Evolutionary conservation across 2,329 filamentous ascomycete species (phyloP).

Genomic region (Piedraia hortae): DNA sequence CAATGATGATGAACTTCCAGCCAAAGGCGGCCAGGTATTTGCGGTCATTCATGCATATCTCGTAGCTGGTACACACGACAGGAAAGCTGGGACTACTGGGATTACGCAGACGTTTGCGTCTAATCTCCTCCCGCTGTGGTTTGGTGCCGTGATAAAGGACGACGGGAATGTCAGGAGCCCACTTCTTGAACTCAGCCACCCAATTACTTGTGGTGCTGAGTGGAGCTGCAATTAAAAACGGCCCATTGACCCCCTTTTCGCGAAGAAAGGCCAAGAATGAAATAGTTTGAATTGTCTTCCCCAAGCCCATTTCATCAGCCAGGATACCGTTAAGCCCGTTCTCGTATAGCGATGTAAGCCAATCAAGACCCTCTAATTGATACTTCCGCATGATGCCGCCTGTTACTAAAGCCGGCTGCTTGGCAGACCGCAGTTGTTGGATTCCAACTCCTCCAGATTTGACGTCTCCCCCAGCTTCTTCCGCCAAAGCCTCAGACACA

Average conservation of each 20-base stretch:
- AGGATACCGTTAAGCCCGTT: conserved; percentile 80
- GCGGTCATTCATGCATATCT: conserved; percentile 80
- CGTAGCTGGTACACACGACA: conserved; percentile 80
- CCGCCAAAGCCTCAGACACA: conserved; percentile 28
- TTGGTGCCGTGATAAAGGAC: conserved; percentile 76
- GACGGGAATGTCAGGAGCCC: conserved; percentile 70
- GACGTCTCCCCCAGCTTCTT: conserved; percentile 29
- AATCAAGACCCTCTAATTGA: conserved; percentile 79
- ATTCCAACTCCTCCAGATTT: conserved; percentile 33
- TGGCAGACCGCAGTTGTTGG: conserved; percentile 48
- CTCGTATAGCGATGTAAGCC: conserved; percentile 62
- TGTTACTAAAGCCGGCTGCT: conserved; percentile 60
- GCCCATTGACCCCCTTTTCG: conserved; percentile 66
- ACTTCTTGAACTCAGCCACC: conserved; percentile 78
- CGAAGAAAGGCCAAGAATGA: conserved; percentile 63
- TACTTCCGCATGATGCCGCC: conserved; percentile 84
- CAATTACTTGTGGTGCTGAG: conserved; percentile 84
- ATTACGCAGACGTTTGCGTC: conserved; percentile 40
- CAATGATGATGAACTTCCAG: conserved; percentile 96
- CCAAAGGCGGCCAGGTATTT: conserved; percentile 57
- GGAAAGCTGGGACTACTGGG: conserved; percentile 51
- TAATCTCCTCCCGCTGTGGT: conserved; percentile 46
- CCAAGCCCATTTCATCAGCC: conserved; percentile 82
- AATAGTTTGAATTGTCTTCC: conserved; percentile 81
- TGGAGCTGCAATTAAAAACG: conserved; percentile 73